Evolutionary conservation across 495 filamentous ascomycete species (phyloP).

Genomic region (Glonium stellatum): DNA sequence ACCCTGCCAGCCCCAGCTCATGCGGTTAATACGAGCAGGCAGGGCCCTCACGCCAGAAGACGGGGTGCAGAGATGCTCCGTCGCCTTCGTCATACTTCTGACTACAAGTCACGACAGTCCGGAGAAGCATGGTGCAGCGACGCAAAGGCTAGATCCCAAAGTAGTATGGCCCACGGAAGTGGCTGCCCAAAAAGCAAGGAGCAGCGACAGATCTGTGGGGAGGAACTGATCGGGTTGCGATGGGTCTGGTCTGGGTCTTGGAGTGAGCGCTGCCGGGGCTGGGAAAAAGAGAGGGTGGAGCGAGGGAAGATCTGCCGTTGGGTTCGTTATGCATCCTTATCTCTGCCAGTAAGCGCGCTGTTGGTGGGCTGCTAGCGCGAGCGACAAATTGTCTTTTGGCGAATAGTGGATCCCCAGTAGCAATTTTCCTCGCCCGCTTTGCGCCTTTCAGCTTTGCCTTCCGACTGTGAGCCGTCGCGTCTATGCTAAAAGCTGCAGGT

Average conservation of each 20-base stretch:
- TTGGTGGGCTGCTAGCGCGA: too few species aligned
- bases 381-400: too few species aligned
- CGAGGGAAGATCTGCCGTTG: slow-evolving; percentile 2
- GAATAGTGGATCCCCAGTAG: too few species aligned
- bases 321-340: slow-evolving; percentile 20
- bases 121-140: slow-evolving; percentile 17
- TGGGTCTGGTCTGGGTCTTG: background rate
- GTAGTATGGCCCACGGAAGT: background rate
- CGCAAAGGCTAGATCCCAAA: slow-evolving; percentile 3
- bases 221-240: background rate
- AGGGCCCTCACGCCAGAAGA: background rate
- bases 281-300: slow-evolving; percentile 1
- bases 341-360: slow-evolving; percentile 8
- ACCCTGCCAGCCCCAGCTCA: slow-evolving; percentile 3
- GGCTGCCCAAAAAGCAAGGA: slow-evolving; percentile 6
- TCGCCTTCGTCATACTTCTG: slow-evolving; percentile 22
- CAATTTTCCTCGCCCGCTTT: too few species aligned
- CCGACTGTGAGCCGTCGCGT: too few species aligned
- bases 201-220: slow-evolving; percentile 14
- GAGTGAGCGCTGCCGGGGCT: background rate
- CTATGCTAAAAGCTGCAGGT: too few species aligned
- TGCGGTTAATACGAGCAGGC: slow-evolving; percentile 8
- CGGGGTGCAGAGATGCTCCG: background rate
- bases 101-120: slow-evolving; percentile 15
- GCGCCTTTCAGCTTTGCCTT: too few species aligned